Conservation (phyloP, 805 yeast genomes). For the Kluyveromyces siamensis region DNA sequence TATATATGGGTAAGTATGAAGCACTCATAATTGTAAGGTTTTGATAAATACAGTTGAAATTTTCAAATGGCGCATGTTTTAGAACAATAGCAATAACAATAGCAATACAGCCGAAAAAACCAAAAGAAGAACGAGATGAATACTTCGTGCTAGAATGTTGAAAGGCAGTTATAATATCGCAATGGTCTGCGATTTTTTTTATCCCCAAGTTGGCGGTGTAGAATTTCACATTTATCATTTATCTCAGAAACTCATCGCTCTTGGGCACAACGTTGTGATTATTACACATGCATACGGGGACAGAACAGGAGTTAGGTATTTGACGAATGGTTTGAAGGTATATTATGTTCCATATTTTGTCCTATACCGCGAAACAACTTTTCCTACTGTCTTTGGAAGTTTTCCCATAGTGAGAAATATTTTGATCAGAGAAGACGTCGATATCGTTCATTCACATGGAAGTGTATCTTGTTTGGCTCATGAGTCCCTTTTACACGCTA, state of each 20-base stretch:
- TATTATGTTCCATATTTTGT: conserved; percentile 81
- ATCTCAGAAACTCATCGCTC: conserved; percentile 66
- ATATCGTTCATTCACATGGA: conserved; percentile 94
- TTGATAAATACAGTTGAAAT: background rate
- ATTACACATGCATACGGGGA: conserved; percentile 84
- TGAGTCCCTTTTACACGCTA: conserved; percentile 85
- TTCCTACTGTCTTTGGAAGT: conserved; percentile 82
- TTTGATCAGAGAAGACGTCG: conserved; percentile 73
- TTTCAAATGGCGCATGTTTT: background rate
- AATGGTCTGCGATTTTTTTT: conserved; percentile 95
- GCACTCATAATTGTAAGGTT: too few species aligned
- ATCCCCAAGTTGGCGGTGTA: conserved; percentile 97
- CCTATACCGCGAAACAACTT: conserved; percentile 73
- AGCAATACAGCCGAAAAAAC: background rate
- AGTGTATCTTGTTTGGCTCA: conserved; percentile 79
- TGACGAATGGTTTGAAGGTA: conserved; percentile 87
- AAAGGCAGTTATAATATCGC: conserved; percentile 3
- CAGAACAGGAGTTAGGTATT: conserved; percentile 69
- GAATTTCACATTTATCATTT: conserved; percentile 91
- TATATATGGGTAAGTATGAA: too few species aligned
- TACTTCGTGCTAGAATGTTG: background rate
- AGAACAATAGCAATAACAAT: background rate
- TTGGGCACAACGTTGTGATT: conserved; percentile 80
- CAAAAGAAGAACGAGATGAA: background rate
- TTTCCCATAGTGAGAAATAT: conserved; percentile 83